These are phyloP conservation scores for Leucocoprinus leucothites DNA, from an alignment of 768 basidiomycete species.

Conservation along the genomic window DNA sequence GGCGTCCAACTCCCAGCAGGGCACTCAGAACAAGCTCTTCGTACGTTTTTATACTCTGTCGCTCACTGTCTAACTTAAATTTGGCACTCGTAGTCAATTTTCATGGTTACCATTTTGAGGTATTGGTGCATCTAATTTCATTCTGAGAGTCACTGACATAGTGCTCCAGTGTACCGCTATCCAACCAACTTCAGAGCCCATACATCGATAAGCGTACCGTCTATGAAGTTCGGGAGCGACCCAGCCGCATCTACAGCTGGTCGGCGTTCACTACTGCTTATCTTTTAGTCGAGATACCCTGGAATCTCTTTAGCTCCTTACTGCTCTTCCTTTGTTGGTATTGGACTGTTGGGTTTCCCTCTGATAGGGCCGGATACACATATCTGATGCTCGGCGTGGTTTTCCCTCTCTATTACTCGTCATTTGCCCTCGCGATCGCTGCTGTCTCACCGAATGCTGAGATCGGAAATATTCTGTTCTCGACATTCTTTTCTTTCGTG, in stretches of 20 bases:
- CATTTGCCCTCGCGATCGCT: conserved; percentile 57
- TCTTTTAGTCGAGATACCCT: conserved; percentile 56
- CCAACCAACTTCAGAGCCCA: conserved; percentile 61
- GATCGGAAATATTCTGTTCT: conserved; percentile 56
- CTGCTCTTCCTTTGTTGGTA: conserved; percentile 68
- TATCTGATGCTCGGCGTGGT: conserved; percentile 51
- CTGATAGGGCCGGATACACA: conserved; percentile 54
- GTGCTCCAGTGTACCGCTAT: conserved; percentile 40
- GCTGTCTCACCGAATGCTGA: conserved; percentile 58
- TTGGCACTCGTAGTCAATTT: conserved; percentile 38
- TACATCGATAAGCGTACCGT: conserved; percentile 57
- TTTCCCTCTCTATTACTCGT: conserved; percentile 60
- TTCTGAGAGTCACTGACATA: background rate
- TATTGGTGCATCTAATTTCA: background rate
- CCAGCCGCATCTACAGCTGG: conserved; percentile 67
- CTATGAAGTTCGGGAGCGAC: conserved; percentile 67
- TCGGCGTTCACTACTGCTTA: conserved; percentile 52
- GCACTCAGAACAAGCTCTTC: conserved; percentile 65
- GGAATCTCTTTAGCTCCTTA: conserved; percentile 56
- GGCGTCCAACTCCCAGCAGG: conserved; percentile 49
- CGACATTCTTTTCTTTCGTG: conserved; percentile 58
- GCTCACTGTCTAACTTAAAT: conserved; percentile 1
- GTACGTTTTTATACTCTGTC: conserved; percentile 32
- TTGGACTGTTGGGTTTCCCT: conserved; percentile 63
- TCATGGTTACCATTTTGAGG: conserved; percentile 50